A percentile compares a stretch with the other conserved stretches of the same genome.
These are phyloP conservation scores for Hypoxylon perforatum DNA, from an alignment of 495 filamentous ascomycete species.

Conservation along the genomic window DNA sequence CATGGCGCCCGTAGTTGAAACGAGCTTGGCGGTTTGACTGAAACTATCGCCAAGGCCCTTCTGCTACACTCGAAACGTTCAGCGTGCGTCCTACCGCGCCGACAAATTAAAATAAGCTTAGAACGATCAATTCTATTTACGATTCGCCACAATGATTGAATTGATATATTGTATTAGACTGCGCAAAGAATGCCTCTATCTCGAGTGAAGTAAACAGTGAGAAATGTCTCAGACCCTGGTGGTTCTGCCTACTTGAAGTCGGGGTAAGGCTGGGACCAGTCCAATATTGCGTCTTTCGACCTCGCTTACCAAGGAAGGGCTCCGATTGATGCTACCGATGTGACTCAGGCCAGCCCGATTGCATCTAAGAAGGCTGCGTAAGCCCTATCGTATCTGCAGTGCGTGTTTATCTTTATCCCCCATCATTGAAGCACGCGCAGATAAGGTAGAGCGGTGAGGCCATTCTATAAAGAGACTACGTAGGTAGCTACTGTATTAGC, in stretches of 20 bases:
- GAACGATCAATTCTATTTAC: conserved; percentile 8
- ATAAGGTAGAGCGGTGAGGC: conserved; percentile 22
- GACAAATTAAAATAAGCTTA: conserved; percentile 1
- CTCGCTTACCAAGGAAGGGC: conserved; percentile 11
- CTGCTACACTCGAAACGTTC: conserved; percentile 37
- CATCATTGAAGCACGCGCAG: conserved; percentile 11
- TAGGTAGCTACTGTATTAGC: conserved; percentile 18
- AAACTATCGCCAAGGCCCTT: conserved; percentile 44
- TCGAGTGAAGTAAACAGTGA: conserved; percentile 2
- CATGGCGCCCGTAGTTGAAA: conserved; percentile 43
- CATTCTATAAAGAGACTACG: conserved; percentile 8
- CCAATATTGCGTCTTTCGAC: conserved; percentile 5
- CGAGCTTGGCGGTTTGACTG: conserved; percentile 34
- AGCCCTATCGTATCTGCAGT: conserved; percentile 33
- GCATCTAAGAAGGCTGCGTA: conserved; percentile 36
- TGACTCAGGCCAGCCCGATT: conserved; percentile 8
- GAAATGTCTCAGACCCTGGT: conserved; percentile 12
- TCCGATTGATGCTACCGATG: conserved; percentile 16
- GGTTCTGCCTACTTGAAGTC: conserved; percentile 8
- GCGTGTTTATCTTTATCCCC: conserved; percentile 13
- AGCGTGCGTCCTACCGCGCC: conserved; percentile 27
- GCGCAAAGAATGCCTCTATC: conserved; percentile 23
- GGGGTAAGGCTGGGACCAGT: conserved; percentile 20
- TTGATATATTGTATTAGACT: conserved; percentile 1
- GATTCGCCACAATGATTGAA: background rate